Percentiles rank a stretch among this genome's conserved stretches.
Conservation (phyloP, 192 early-diverging fungal genomes). For the Phlyctochytrium bullatum region DNA sequence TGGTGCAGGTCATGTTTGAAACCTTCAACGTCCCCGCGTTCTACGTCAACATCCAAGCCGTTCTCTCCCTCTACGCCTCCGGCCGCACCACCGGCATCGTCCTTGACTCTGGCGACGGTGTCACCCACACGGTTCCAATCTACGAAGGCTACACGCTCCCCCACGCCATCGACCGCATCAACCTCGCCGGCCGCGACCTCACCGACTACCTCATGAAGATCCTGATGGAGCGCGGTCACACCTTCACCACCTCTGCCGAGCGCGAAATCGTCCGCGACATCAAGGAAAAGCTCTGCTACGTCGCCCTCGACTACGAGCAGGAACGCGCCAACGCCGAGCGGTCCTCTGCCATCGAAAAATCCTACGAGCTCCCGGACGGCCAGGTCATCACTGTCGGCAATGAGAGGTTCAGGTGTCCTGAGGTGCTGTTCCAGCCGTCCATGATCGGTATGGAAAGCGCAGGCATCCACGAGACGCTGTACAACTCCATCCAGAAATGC, state of each 20-base stretch:
- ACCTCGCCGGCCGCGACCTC: conserved; percentile 55
- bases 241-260: conserved; percentile 55
- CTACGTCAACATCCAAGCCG: conserved; percentile 58
- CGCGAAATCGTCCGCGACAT: conserved; percentile 65
- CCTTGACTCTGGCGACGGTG: conserved; percentile 64
- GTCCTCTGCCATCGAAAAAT: conserved; percentile 44
- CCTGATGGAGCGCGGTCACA: conserved; percentile 61
- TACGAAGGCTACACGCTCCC: conserved; percentile 57
- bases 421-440: conserved; percentile 62
- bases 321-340: conserved; percentile 46
- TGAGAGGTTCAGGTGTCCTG: conserved; percentile 59
- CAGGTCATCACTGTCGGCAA: conserved; percentile 60
- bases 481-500: conserved; percentile 50
- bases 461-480: conserved; percentile 44
- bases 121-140: conserved; percentile 63
- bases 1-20: conserved; percentile 65
- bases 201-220: conserved; percentile 51
- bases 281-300: conserved; percentile 65
- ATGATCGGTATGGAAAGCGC: conserved; percentile 47
- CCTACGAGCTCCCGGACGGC: conserved; percentile 53
- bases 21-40: conserved; percentile 63
- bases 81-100: conserved; percentile 53
- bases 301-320: conserved; percentile 48
- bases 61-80: conserved; percentile 58
- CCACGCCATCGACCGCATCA: conserved; percentile 44